Evolutionary conservation across 139 green algal genomes (phyloP).

Genomic region (Tetratostichococcus sp.): DNA sequence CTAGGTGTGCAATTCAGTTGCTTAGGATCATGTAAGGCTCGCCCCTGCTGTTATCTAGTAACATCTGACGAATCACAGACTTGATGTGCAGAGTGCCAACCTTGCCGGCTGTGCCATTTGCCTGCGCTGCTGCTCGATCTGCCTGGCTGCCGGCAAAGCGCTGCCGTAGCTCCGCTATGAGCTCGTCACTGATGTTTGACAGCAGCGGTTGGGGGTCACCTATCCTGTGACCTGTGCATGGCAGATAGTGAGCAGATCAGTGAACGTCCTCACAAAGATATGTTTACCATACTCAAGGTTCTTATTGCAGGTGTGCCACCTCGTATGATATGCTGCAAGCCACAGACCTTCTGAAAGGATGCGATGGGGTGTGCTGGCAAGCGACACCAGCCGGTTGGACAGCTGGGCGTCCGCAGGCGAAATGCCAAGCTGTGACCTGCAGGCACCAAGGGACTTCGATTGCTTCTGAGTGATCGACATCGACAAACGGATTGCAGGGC

Average conservation of each 20-base stretch:
- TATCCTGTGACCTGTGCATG: slow-evolving; percentile 57
- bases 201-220: slow-evolving; percentile 59
- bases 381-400: slow-evolving; percentile 35
- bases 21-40: no score
- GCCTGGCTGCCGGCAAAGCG: slow-evolving; percentile 37
- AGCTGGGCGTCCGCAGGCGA: slow-evolving; percentile 21
- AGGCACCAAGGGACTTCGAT: not conserved
- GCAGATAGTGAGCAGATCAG: no score
- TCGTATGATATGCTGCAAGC: not conserved
- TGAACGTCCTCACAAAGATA: no score
- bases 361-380: slow-evolving; percentile 26
- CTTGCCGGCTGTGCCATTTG: not conserved
- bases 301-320: no score
- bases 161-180: slow-evolving; percentile 29
- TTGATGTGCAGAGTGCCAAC: not conserved
- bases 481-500: no score
- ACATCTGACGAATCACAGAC: no score
- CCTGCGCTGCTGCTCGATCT: slow-evolving; percentile 1
- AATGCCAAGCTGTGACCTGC: slow-evolving; percentile 49
- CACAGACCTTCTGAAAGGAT: slow-evolving; percentile 38
- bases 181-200: slow-evolving; percentile 40
- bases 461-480: no score
- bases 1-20: no score
- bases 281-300: no score
- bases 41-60: no score